Evolutionary conservation across 768 basidiomycete species (phyloP).

Genomic region (Lentinula lateritia): DNA sequence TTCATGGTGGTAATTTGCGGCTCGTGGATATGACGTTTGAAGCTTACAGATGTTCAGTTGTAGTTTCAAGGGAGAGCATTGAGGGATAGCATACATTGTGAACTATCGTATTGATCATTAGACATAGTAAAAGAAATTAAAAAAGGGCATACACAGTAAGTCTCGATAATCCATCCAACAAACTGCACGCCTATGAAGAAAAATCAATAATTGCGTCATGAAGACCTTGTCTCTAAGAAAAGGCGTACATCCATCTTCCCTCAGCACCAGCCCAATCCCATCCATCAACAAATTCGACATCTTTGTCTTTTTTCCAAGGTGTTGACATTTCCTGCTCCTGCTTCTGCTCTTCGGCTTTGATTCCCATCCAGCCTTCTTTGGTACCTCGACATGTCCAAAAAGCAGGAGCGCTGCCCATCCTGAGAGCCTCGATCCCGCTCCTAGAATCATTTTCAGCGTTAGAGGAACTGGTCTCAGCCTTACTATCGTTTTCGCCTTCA

Average conservation of each 20-base stretch:
- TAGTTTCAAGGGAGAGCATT: not conserved
- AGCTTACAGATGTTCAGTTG: not conserved
- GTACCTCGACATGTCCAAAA: slow-evolving; percentile 29
- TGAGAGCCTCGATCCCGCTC: slow-evolving; percentile 24
- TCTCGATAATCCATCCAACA: slow-evolving; percentile 59
- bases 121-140: not conserved
- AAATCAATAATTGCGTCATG: not conserved
- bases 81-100: slow-evolving; percentile 28
- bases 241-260: slow-evolving; percentile 47
- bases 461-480: not conserved
- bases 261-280: slow-evolving; percentile 59
- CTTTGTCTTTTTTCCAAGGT: slow-evolving; percentile 10
- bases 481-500: not conserved
- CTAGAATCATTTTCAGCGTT: not conserved
- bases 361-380: slow-evolving; percentile 2
- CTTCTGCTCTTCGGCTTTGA: slow-evolving; percentile 6
- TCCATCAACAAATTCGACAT: slow-evolving; percentile 23
- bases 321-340: not conserved
- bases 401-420: slow-evolving; percentile 35
- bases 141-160: slow-evolving; percentile 35
- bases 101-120: slow-evolving; percentile 16
- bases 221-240: not conserved
- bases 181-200: slow-evolving; percentile 38
- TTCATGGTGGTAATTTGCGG: slow-evolving; percentile 9
- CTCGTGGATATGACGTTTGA: not conserved